phyloP scores from a whole-genome alignment of 176 grass and related monocot species.

The Typha latifolia region DNA sequence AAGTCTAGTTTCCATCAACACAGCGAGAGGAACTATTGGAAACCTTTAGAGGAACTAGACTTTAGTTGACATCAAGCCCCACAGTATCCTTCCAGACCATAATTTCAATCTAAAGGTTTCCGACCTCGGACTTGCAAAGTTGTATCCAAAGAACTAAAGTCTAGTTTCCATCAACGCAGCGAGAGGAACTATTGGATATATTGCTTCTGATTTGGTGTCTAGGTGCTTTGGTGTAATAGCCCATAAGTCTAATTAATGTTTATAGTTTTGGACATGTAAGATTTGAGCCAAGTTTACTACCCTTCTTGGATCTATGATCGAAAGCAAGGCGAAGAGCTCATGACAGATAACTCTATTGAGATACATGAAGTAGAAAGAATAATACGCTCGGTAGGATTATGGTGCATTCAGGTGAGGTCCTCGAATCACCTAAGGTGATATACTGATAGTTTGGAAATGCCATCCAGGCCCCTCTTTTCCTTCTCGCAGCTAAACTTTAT shows the following conservation, averaged over 20 bases:
- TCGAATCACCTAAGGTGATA: conserved; percentile 19
- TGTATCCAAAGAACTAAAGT: background rate
- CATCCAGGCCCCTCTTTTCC: conserved; percentile 29
- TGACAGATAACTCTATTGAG: conserved; percentile 3
- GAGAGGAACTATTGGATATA: conserved; percentile 26
- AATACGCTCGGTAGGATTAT: conserved; percentile 24
- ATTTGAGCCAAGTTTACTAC: conserved; percentile 24
- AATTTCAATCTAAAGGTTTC: conserved; percentile 2
- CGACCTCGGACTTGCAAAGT: conserved; percentile 6
- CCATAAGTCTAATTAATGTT: conserved; percentile 9
- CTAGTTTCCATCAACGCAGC: background rate
- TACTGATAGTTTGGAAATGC: conserved; percentile 7
- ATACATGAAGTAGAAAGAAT: conserved; percentile 38
- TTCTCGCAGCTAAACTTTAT: background rate
- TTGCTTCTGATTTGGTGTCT: conserved; percentile 13
- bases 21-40: conserved; percentile 20
- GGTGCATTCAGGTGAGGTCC: conserved; percentile 43
- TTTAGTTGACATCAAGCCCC: conserved; percentile 14
- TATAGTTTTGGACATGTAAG: conserved; percentile 29
- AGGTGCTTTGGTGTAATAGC: conserved; percentile 19
- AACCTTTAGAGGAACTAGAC: no score
- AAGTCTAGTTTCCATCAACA: background rate
- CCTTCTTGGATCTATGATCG: conserved; percentile 23
- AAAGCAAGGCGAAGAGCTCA: background rate
- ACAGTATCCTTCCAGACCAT: background rate